Base-by-base conservation (phyloP, 139 green algal genomes). In the Yamagishiella unicocca region DNA sequence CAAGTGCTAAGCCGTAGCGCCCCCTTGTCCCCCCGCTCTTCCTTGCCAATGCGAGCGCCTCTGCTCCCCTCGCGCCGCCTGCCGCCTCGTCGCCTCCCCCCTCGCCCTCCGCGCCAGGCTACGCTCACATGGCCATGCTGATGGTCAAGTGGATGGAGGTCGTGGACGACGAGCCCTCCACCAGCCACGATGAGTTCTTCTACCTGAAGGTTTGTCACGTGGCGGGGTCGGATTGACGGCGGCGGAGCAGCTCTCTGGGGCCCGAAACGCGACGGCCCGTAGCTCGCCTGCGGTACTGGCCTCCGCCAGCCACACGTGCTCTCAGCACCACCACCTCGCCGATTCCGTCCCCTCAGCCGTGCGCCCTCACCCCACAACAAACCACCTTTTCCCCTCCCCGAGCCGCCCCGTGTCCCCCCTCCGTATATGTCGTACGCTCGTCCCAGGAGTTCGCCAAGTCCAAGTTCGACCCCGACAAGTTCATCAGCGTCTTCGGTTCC, bases 91-190 rank as follows among this genome's bases (percentile, higher is more conserved):
- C 29, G n/a, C 29, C 40, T 58, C 24, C 72, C 31, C 22, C 25
- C n/a, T 66, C 64, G 89, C 92, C 21, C 40, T 35, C 31, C 5
- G 37, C 8, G 14, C 43, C 50, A 88, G 94, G 94, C 21, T 96
- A 95, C 75, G 93, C 91, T 25, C 93, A 96, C 58, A 96, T 96
- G 94, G 93, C 92, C 38, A 93, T 79, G 72, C 84, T 96, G 53
- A 91, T 93, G 42, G 93, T 89, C 85, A 84, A 89, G 38, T 85
- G 79, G 79, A 75, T 76, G 61, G 79, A 85, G 19, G 0, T 37
- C 29, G 61, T 85, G 58, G 79, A 75, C 12, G 79, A 85, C 77
- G 77, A 73, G 54, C 38, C 77, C 2, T 6, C 24, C 35, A 4
- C 37, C 9, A 53, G 29, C 54, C 77, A 84, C 9, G 80, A 86